A percentile compares a stretch with the other conserved stretches of the same genome.
Conservation (phyloP, 495 filamentous ascomycete genomes). For the Neurospora hispaniola region DNA sequence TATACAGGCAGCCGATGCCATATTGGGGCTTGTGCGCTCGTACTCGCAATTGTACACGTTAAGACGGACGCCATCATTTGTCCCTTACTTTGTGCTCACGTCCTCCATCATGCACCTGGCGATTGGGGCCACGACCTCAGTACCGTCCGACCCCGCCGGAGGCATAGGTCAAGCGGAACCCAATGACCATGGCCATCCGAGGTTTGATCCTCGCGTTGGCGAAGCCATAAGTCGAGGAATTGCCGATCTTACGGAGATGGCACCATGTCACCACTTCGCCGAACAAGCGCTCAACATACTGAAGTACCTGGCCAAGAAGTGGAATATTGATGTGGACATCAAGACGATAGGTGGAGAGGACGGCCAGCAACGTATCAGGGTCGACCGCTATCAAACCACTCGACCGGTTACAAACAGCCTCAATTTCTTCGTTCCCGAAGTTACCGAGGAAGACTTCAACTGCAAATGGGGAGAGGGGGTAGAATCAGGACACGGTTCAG, state of each 20-base stretch:
- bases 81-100: slow-evolving; percentile 50
- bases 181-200: slow-evolving; percentile 8
- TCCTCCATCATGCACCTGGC: slow-evolving; percentile 48
- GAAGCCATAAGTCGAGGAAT: slow-evolving; percentile 34
- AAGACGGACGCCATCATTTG: slow-evolving; percentile 44
- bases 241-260: slow-evolving; percentile 45
- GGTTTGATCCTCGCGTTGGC: slow-evolving; percentile 20
- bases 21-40: slow-evolving; percentile 44
- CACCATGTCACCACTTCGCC: slow-evolving; percentile 48
- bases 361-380: neutral
- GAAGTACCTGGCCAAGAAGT: slow-evolving; percentile 42
- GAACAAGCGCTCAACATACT: slow-evolving; percentile 48
- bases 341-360: slow-evolving; percentile 6
- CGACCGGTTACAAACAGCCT: slow-evolving; percentile 32
- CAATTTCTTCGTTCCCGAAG: slow-evolving; percentile 42
- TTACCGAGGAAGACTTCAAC: slow-evolving; percentile 31
- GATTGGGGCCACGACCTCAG: slow-evolving; percentile 25
- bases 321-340: slow-evolving; percentile 43
- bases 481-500: slow-evolving; percentile 1
- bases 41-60: slow-evolving; percentile 51
- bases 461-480: slow-evolving; percentile 20
- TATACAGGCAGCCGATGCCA: slow-evolving; percentile 48
- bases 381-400: slow-evolving; percentile 16
- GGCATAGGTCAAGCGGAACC: slow-evolving; percentile 10
- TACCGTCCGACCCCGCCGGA: neutral